A percentile compares a stretch with the other conserved stretches of the same genome.
Conservation (phyloP, 2,329 filamentous ascomycete species). For the Thielaviopsis musarum region DNA sequence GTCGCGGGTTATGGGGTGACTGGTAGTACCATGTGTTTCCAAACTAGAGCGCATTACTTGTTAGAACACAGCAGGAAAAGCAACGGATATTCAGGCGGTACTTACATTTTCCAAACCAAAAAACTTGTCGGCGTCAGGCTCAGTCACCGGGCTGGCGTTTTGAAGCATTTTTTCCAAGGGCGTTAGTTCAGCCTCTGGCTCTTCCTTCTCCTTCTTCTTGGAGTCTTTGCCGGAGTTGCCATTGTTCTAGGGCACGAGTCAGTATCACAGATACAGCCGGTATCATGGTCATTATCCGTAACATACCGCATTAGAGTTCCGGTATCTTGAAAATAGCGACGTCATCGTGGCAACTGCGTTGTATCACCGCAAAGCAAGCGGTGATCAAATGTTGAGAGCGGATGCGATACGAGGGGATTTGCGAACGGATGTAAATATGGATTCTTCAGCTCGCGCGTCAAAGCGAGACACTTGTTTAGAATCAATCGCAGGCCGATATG, state of each 20-base stretch:
- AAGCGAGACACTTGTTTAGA: background rate
- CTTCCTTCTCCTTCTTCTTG: conserved; percentile 37
- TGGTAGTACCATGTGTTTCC: conserved; percentile 79
- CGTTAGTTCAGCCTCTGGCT: conserved; percentile 39
- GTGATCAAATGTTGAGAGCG: background rate
- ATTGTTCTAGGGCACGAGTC: conserved; percentile 16
- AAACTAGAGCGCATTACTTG: conserved; percentile 41
- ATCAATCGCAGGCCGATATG: background rate
- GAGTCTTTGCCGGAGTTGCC: conserved; percentile 25
- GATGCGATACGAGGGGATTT: background rate
- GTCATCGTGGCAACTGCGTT: background rate
- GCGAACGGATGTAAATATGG: background rate
- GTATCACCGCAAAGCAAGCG: background rate
- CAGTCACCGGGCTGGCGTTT: conserved; percentile 62
- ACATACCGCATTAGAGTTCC: background rate
- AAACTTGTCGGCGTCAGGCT: conserved; percentile 92
- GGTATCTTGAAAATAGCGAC: background rate
- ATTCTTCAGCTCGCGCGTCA: background rate
- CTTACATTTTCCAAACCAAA: conserved; percentile 96
- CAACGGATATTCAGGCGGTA: conserved; percentile 13
- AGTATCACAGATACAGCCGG: conserved; percentile 2
- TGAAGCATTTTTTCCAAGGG: conserved; percentile 60
- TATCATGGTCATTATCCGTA: background rate
- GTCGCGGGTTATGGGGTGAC: conserved; percentile 1
- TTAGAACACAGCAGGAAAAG: conserved; percentile 20